Evolutionary conservation across 305 asterid species (phyloP).

Genomic region (Fraxinus baroniana): DNA sequence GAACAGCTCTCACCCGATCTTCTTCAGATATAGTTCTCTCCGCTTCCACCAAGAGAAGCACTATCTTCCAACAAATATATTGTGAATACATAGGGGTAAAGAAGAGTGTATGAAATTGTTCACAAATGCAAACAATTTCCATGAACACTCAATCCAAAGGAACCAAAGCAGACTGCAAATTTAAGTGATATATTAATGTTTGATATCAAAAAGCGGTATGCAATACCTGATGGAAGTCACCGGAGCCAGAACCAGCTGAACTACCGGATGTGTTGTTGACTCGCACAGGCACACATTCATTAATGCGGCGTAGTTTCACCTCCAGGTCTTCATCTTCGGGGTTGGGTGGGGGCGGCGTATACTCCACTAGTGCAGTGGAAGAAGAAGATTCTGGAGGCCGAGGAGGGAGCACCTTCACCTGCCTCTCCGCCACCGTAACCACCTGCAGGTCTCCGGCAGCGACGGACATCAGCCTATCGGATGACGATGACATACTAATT

Average conservation of each 20-base stretch:
- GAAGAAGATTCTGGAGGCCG: constrained; percentile 46
- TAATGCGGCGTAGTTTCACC: constrained; percentile 83
- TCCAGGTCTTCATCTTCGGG: constrained; percentile 95
- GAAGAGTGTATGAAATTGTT: background rate
- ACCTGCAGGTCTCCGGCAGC: constrained; percentile 66
- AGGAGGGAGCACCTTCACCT: constrained; percentile 47
- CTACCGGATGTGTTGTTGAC: constrained; percentile 96
- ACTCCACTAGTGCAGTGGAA: constrained; percentile 73
- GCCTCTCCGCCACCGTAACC: constrained; percentile 53
- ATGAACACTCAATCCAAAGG: background rate
- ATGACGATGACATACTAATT: constrained; percentile 39
- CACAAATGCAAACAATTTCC: background rate
- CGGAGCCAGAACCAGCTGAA: constrained; percentile 98
- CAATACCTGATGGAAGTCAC: constrained; percentile 94
- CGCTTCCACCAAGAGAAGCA: background rate
- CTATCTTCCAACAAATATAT: background rate
- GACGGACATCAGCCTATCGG: constrained; percentile 44
- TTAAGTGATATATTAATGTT: background rate
- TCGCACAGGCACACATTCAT: constrained; percentile 90
- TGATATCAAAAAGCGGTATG: background rate
- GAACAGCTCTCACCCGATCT: background rate
- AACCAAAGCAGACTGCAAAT: background rate
- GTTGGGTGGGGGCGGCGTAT: constrained; percentile 54
- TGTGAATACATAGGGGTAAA: background rate
- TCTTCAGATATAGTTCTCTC: background rate